These are phyloP conservation scores for Dysphania ambrosioides DNA, from an alignment of 148 eudicot species.

Conservation along the genomic window DNA sequence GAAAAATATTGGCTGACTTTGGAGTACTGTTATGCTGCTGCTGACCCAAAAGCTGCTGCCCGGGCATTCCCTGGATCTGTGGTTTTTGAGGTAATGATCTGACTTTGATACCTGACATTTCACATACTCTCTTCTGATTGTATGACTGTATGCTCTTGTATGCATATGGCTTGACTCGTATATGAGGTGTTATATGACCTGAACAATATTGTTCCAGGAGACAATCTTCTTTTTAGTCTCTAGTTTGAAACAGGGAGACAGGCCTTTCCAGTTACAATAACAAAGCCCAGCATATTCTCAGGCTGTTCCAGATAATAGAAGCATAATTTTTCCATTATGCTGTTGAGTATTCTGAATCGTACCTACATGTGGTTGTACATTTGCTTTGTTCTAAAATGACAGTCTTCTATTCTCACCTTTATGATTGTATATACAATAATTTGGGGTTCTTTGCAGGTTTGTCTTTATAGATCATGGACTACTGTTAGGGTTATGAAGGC, in stretches of 20 bases:
- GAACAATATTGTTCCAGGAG: neutral
- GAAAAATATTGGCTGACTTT: conserved; percentile 94
- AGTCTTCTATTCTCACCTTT: neutral
- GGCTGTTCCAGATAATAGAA: neutral
- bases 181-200: neutral
- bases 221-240: neutral
- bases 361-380: neutral
- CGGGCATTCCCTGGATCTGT: conserved; percentile 94
- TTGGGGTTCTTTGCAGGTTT: conserved; percentile 52
- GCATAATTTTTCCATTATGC: neutral
- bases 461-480: conserved; percentile 73
- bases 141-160: conserved; percentile 5
- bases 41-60: conserved; percentile 73
- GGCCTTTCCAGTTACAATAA: too few relatives aligned
- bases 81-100: conserved; percentile 64
- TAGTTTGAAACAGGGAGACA: neutral
- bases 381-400: neutral
- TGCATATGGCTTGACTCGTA: neutral
- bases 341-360: neutral
- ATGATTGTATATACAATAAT: neutral
- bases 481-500: conserved; percentile 76
- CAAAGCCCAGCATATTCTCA: too few relatives aligned
- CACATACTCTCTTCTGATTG: neutral
- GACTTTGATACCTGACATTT: neutral
- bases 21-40: conserved; percentile 92